Conservation (phyloP, 2,329 filamentous ascomycete species). For the Colletotrichum lentis region DNA sequence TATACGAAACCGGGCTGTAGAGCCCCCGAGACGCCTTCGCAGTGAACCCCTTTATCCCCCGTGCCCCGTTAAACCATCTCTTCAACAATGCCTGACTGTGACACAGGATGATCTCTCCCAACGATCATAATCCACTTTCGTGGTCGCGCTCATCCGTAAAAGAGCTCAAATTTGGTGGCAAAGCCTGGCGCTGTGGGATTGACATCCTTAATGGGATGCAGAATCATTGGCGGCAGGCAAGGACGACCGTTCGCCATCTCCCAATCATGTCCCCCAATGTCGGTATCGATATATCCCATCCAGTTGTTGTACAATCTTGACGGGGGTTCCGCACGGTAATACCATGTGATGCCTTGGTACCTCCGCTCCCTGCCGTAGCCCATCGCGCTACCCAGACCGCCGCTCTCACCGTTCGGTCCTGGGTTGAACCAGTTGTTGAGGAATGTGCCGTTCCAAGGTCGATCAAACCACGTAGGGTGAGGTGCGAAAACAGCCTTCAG, state of each 20-base stretch:
- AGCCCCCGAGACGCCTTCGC: too few species aligned
- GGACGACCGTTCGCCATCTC: slow-evolving; percentile 63
- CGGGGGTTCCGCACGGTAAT: slow-evolving; percentile 65
- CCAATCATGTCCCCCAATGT: slow-evolving; percentile 63
- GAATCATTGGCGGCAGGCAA: slow-evolving; percentile 66
- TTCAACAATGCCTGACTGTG: too few species aligned
- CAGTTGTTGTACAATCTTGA: slow-evolving; percentile 69
- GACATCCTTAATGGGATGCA: slow-evolving; percentile 68
- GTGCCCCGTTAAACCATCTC: too few species aligned
- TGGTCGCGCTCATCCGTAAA: slow-evolving; percentile 47
- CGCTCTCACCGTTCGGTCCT: slow-evolving; percentile 62
- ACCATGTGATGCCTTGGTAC: slow-evolving; percentile 68
- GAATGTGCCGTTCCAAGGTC: slow-evolving; percentile 68
- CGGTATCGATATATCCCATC: slow-evolving; percentile 66
- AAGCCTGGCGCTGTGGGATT: slow-evolving; percentile 58
- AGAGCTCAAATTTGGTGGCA: slow-evolving; percentile 49
- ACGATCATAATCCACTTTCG: too few species aligned
- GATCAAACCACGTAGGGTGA: slow-evolving; percentile 81
- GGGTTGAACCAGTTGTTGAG: slow-evolving; percentile 68
- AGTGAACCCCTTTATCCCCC: too few species aligned
- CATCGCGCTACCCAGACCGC: slow-evolving; percentile 65
- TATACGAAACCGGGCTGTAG: too few species aligned
- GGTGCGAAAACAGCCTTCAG: slow-evolving; percentile 81
- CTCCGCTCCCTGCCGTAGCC: slow-evolving; percentile 66
- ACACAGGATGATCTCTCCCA: too few species aligned